Evolutionary conservation across 2,329 filamentous ascomycete genomes (phyloP).

Genomic region (Fusarium cyanostomum): DNA sequence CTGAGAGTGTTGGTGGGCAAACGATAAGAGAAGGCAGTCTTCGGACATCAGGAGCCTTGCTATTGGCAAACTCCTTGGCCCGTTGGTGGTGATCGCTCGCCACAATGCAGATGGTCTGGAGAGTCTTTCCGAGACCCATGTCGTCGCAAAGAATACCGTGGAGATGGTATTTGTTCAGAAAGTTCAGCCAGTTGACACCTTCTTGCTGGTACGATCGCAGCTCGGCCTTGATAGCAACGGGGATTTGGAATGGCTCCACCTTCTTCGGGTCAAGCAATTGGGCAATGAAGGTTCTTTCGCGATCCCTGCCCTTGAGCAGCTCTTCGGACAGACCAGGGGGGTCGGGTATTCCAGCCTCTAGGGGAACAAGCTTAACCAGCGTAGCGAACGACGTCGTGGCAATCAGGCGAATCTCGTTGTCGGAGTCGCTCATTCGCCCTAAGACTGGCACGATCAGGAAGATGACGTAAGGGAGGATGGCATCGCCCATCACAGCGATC

Average conservation of each 20-base stretch:
- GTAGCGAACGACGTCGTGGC: constrained; percentile 98
- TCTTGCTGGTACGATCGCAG: constrained; percentile 98
- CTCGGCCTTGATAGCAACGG: constrained; percentile 96
- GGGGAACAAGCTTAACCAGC: constrained; percentile 92
- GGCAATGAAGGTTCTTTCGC: constrained; percentile 94
- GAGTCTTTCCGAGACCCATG: constrained; percentile 97
- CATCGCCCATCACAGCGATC: constrained; percentile 97
- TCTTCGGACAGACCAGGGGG: constrained; percentile 91
- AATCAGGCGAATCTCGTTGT: constrained; percentile 92
- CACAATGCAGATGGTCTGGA: constrained; percentile 97
- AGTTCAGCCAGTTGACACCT: constrained; percentile 97
- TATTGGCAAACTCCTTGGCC: constrained; percentile 88
- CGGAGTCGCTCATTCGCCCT: constrained; percentile 97
- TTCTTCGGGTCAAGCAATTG: constrained; percentile 98
- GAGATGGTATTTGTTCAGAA: constrained; percentile 96
- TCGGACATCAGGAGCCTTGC: constrained; percentile 78
- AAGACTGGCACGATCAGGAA: constrained; percentile 98
- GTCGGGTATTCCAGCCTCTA: constrained; percentile 97
- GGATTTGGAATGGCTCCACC: constrained; percentile 91
- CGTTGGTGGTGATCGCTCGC: constrained; percentile 96
- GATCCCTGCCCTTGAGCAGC: constrained; percentile 87
- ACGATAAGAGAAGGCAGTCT: constrained; percentile 91
- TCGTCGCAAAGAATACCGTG: constrained; percentile 99
- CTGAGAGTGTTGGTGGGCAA: constrained; percentile 93
- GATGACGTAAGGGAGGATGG: constrained; percentile 95